Percentiles rank a stretch among this genome's conserved stretches.
phyloP scores from a whole-genome alignment of 306 rosid species.

The Medicago truncatula region DNA sequence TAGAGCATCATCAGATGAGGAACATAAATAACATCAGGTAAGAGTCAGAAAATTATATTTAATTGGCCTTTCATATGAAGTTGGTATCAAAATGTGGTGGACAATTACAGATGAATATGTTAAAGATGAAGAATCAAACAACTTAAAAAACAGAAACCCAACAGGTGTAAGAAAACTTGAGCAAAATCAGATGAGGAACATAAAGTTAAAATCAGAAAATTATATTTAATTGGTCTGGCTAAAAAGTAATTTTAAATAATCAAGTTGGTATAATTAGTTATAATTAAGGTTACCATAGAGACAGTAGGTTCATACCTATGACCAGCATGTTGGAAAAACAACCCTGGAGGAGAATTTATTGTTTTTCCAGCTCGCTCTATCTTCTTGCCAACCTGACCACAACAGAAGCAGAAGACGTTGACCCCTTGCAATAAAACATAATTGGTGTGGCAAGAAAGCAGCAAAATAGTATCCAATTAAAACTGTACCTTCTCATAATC shows the following conservation, averaged over 20 bases:
- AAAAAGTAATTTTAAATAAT: not conserved
- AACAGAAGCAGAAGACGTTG: slow-evolving; percentile 21
- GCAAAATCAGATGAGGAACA: slow-evolving; percentile 7
- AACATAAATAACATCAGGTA: slow-evolving; percentile 8
- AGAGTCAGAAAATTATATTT: slow-evolving; percentile 1
- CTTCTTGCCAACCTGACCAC: slow-evolving; percentile 74
- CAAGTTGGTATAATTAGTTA: too few relatives aligned
- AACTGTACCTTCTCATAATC: slow-evolving; percentile 84
- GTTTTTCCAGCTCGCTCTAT: slow-evolving; percentile 72
- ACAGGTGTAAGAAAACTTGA: slow-evolving; percentile 3
- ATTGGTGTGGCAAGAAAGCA: not conserved
- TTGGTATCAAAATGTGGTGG: slow-evolving; percentile 15
- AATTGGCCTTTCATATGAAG: slow-evolving; percentile 12
- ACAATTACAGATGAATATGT: slow-evolving; percentile 19
- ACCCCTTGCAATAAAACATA: slow-evolving; percentile 1
- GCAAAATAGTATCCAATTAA: slow-evolving; percentile 14
- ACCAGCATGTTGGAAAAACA: slow-evolving; percentile 99
- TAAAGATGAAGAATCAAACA: slow-evolving; percentile 12
- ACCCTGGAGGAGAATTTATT: slow-evolving; percentile 72
- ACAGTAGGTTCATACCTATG: slow-evolving; percentile 70
- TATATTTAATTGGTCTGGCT: not conserved
- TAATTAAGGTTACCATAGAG: slow-evolving; percentile 12
- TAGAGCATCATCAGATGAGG: not conserved
- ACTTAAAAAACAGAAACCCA: not conserved
- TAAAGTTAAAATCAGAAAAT: slow-evolving; percentile 8